Evolutionary conservation across 2,329 filamentous ascomycete species (phyloP).

Genomic region (Aspergillus tubingensis): DNA sequence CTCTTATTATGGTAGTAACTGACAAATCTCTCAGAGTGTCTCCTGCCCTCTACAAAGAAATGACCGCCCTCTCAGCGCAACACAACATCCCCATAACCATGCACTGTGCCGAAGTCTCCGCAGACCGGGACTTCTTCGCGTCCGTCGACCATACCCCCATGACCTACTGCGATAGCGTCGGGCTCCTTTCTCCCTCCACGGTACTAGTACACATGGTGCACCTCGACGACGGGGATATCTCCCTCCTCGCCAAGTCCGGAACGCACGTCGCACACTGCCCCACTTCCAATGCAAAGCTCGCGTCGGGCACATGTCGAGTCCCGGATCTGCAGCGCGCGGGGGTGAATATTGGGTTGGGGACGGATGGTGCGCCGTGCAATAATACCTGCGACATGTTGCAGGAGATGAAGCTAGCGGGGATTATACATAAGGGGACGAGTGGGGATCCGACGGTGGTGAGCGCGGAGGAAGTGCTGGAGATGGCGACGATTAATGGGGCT

Average conservation of each 20-base stretch:
- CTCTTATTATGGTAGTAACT: no score
- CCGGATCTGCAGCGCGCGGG: slow-evolving; percentile 47
- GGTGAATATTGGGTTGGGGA: slow-evolving; percentile 54
- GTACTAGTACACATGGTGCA: slow-evolving; percentile 58
- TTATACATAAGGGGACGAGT: slow-evolving; percentile 50
- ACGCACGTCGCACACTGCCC: slow-evolving; percentile 55
- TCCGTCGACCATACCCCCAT: slow-evolving; percentile 43
- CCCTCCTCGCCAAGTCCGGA: slow-evolving; percentile 41
- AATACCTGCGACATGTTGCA: slow-evolving; percentile 56
- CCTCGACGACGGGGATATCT: slow-evolving; percentile 50
- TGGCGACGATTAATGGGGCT: slow-evolving; percentile 56
- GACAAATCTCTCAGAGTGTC: slow-evolving; percentile 27
- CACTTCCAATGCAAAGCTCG: slow-evolving; percentile 55
- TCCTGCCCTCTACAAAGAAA: slow-evolving; percentile 41
- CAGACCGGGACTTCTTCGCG: slow-evolving; percentile 15
- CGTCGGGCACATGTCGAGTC: slow-evolving; percentile 52
- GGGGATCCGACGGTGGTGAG: slow-evolving; percentile 47
- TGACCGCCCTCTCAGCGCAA: slow-evolving; percentile 43
- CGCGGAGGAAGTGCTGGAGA: slow-evolving; percentile 51
- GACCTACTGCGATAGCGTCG: slow-evolving; percentile 42
- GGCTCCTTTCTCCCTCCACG: slow-evolving; percentile 46
- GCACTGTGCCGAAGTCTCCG: slow-evolving; percentile 46
- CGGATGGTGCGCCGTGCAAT: slow-evolving; percentile 57
- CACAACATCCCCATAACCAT: slow-evolving; percentile 50
- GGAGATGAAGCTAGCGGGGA: slow-evolving; percentile 55